Evolutionary conservation across 164 flowering plant species (phyloP), one percentile per base, ranked within the genome.

Genomic region (Tinospora cordifolia): DNA sequence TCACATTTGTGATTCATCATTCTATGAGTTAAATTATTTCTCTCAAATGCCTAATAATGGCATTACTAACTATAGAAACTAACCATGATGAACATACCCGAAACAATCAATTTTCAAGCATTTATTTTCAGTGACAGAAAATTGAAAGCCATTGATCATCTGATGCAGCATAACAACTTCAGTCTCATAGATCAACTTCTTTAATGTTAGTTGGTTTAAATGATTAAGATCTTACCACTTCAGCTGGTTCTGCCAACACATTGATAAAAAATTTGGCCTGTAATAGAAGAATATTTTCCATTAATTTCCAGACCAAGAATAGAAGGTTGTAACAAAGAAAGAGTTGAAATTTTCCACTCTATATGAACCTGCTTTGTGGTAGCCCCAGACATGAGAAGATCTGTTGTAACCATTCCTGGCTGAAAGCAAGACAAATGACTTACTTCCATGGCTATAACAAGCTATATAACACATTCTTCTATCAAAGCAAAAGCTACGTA

Each of bases 361-460:
- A 10, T 22, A 47, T 19, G 36, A 30, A 91, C 98, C 93, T 93
- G 98, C 81, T 93, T 93, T 14, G 98, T 87, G 49, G 78, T 86
- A 15, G 96, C 98, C 69, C 98, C 97, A 15, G 96, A 84, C 98
- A 93, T 91, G 67, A 93, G 91, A 76, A 93, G 97, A 74, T 93
- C 97, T 34, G 98, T 91, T 66, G 97, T 93, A 38, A 93, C 98
- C 98, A 93, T 93, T 65, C 97, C 98, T 22, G 97, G 98, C 98
- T 93, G 88, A 77, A 83, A 73, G 19, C 13, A 8, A 64, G 36
- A 19, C 41, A 67, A 77, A 67, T 5, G 36, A 62, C 26, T 13
- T 34, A 26, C 39, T 41, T 63, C 25, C 3, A 58, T 3, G 13
- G 36, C 36, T 4, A 2, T 30, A 30, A 4, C 36, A 30, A 30